phyloP scores from a whole-genome alignment of 2,329 filamentous ascomycete genomes.

The Aureobasidium sp. region DNA sequence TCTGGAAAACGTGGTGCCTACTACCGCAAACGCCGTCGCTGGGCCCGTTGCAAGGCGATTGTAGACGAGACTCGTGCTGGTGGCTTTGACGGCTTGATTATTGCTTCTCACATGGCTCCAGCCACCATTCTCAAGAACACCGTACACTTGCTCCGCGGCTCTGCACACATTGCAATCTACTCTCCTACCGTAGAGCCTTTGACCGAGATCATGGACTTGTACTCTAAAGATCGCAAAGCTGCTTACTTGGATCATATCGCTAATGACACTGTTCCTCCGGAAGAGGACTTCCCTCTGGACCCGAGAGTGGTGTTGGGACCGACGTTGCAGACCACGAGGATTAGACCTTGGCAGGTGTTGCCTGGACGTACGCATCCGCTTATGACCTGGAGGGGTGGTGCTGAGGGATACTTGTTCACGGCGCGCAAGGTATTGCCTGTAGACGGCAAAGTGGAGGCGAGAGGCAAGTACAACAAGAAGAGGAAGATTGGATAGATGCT shows the following conservation, averaged over 20 bases:
- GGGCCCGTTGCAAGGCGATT: conserved; percentile 63
- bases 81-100: conserved; percentile 73
- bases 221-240: conserved; percentile 69
- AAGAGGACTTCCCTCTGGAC: conserved; percentile 76
- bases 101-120: conserved; percentile 77
- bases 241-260: conserved; percentile 56
- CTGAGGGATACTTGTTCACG: conserved; percentile 86
- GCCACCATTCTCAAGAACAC: conserved; percentile 65
- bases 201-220: conserved; percentile 70
- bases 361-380: conserved; percentile 87
- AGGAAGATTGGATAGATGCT: conserved; percentile 14
- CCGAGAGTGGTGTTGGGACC: conserved; percentile 76
- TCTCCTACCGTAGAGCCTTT: conserved; percentile 74
- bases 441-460: conserved; percentile 19
- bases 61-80: conserved; percentile 69
- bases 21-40: conserved; percentile 80
- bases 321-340: conserved; percentile 71
- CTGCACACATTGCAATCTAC: conserved; percentile 80
- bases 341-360: conserved; percentile 80
- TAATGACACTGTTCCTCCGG: conserved; percentile 22
- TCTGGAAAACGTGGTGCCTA: conserved; percentile 76
- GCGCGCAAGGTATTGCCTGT: conserved; percentile 71
- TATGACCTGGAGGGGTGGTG: conserved; percentile 82
- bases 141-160: conserved; percentile 74
- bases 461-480: conserved; percentile 20